Conservation (phyloP, 805 yeast species). For the Wickerhamiella vanderwaltii region DNA sequence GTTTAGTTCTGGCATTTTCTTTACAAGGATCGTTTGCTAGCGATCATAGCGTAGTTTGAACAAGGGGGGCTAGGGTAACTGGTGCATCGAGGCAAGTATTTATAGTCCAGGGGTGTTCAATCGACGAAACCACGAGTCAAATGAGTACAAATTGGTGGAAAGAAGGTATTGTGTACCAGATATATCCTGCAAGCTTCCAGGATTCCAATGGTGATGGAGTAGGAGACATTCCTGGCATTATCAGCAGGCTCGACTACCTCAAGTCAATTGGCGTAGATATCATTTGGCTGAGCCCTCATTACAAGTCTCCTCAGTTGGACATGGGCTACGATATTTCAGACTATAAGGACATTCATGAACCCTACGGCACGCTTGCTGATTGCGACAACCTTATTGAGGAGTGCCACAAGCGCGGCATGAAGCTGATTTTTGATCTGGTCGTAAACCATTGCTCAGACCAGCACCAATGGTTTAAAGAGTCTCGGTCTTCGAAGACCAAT, state of each 20-base stretch:
- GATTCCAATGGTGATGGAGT: no score
- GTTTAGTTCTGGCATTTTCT: no score
- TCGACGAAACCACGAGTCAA: no score
- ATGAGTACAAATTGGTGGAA: no score
- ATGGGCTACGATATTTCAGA: conserved; percentile 53
- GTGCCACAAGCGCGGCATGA: conserved; percentile 39
- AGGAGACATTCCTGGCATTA: conserved; percentile 46
- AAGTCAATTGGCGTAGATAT: conserved; percentile 39
- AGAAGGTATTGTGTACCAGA: no score
- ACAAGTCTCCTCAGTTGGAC: conserved; percentile 47
- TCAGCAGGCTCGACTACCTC: conserved; percentile 40
- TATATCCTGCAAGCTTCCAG: no score
- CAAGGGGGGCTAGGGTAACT: no score
- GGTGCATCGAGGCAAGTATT: no score
- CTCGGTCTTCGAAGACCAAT: no score
- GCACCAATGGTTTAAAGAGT: conserved; percentile 50
- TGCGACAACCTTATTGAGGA: conserved; percentile 38
- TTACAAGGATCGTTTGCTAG: no score
- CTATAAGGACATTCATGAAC: conserved; percentile 40
- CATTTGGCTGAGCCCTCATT: conserved; percentile 48
- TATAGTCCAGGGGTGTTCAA: no score
- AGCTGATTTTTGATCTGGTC: conserved; percentile 42
- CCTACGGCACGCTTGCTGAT: conserved; percentile 44
- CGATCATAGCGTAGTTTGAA: no score
- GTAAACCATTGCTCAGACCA: conserved; percentile 46